A percentile compares a stretch with the other conserved stretches of the same genome.
Conservation (phyloP, 2,329 filamentous ascomycete species). For the Ophidiomyces ophidiicola region DNA sequence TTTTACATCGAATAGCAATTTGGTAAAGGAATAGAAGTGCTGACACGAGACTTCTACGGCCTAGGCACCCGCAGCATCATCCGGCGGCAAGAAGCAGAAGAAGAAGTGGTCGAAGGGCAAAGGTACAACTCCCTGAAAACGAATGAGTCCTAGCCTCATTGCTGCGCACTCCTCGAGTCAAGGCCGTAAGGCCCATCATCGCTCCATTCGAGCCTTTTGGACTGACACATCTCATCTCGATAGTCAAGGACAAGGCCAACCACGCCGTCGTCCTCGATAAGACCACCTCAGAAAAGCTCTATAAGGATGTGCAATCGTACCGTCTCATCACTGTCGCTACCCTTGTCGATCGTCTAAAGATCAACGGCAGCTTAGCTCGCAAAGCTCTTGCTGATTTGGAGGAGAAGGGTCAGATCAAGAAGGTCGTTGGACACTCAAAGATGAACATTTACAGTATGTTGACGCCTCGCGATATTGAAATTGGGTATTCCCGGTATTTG, state of each 20-base stretch:
- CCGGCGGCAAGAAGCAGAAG: constrained; percentile 42
- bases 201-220: no score
- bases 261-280: constrained; percentile 99
- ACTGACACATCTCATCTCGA: constrained; percentile 23
- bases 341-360: constrained; percentile 99
- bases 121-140: constrained; percentile 29
- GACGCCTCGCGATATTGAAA: neutral
- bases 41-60: neutral
- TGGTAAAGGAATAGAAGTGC: neutral
- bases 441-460: constrained; percentile 93
- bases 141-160: no score
- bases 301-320: constrained; percentile 99
- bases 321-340: constrained; percentile 96
- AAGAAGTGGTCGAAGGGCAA: constrained; percentile 49
- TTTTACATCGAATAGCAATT: neutral
- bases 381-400: constrained; percentile 82
- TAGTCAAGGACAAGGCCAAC: constrained; percentile 99
- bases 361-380: constrained; percentile 95
- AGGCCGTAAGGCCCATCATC: no score
- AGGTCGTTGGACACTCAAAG: constrained; percentile 90
- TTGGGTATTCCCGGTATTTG: neutral
- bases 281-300: constrained; percentile 90
- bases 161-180: no score
- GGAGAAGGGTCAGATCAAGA: constrained; percentile 98
- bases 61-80: constrained; percentile 37